phyloP scores from a whole-genome alignment of 331 rosid genomes.

The Quercus lobata region DNA sequence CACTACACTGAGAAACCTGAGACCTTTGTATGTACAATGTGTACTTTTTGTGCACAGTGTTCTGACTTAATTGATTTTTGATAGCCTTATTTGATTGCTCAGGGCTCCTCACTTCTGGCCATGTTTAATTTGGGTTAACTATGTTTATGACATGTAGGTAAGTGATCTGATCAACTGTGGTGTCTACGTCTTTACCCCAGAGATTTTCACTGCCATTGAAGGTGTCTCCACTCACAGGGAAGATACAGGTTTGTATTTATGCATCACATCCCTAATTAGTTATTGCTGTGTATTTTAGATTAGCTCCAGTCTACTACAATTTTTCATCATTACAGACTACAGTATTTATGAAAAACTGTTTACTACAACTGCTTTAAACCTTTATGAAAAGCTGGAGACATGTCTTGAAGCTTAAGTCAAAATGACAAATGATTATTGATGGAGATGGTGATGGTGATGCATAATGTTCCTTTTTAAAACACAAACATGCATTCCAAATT shows the following conservation, averaged over 20 bases:
- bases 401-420: not conserved
- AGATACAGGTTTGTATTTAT: conserved; percentile 66
- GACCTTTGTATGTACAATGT: conserved; percentile 40
- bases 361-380: no score
- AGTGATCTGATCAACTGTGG: conserved; percentile 94
- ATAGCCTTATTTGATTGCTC: conserved; percentile 2
- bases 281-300: not conserved
- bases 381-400: no score
- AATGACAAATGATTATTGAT: not conserved
- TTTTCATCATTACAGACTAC: not conserved
- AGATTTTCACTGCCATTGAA: conserved; percentile 61
- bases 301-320: conserved; percentile 1
- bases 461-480: not conserved
- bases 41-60: not conserved
- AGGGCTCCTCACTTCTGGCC: conserved; percentile 10
- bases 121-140: conserved; percentile 15
- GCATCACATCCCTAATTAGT: not conserved
- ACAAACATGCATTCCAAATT: not conserved
- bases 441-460: not conserved
- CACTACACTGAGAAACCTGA: conserved; percentile 67
- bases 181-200: conserved; percentile 77
- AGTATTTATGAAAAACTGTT: no score
- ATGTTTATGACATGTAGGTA: conserved; percentile 47
- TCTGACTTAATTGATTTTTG: not conserved
- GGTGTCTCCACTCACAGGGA: conserved; percentile 65